These are phyloP conservation scores for Alnus glutinosa DNA, from an alignment of 306 rosid genomes.

Conservation along the genomic window DNA sequence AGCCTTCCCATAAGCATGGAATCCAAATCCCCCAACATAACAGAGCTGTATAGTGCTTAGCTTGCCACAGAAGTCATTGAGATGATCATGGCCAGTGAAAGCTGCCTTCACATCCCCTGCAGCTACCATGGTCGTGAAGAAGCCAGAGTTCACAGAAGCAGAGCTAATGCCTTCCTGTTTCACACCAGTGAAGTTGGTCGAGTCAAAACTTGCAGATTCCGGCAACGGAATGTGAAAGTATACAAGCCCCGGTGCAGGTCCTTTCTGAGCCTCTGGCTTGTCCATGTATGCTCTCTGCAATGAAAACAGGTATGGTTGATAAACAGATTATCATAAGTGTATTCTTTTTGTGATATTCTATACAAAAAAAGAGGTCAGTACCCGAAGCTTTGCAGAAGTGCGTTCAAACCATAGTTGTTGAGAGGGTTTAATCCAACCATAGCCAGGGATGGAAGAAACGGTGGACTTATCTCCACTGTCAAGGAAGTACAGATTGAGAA, in stretches of 20 bases:
- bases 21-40: constrained; percentile 90
- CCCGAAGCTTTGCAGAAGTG: constrained; percentile 70
- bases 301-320: neutral
- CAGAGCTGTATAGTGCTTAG: constrained; percentile 69
- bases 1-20: constrained; percentile 93
- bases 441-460: constrained; percentile 58
- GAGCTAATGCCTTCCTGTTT: constrained; percentile 77
- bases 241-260: constrained; percentile 77
- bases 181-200: constrained; percentile 73
- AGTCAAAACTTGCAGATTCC: constrained; percentile 64
- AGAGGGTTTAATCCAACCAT: constrained; percentile 95
- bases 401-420: constrained; percentile 85
- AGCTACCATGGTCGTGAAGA: constrained; percentile 78
- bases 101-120: constrained; percentile 93
- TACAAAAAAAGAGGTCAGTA: constrained; percentile 24
- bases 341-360: neutral
- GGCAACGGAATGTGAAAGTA: constrained; percentile 95
- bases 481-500: constrained; percentile 83
- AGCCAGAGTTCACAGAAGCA: constrained; percentile 87
- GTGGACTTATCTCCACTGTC: constrained; percentile 94
- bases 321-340: neutral
- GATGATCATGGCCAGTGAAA: constrained; percentile 84
- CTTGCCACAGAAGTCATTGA: constrained; percentile 88
- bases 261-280: constrained; percentile 63
- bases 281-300: constrained; percentile 62